phyloP scores from a whole-genome alignment of 306 rosid genomes.

The Pterocarpus macrocarpus region DNA sequence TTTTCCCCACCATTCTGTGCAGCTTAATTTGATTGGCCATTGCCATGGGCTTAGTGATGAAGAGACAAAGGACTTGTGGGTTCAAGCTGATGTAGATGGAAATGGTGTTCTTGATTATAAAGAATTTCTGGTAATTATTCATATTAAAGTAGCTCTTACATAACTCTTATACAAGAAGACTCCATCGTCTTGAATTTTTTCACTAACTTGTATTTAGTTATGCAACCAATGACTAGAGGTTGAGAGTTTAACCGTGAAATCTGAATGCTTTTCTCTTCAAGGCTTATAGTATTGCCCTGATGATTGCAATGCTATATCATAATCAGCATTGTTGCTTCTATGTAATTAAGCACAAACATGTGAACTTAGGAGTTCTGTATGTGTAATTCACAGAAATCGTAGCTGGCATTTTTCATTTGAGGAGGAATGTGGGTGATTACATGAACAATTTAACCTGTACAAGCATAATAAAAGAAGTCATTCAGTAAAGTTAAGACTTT shows the following conservation, averaged over 20 bases:
- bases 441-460: background rate
- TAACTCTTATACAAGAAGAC: constrained; percentile 13
- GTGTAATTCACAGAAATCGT: background rate
- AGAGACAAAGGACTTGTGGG: constrained; percentile 79
- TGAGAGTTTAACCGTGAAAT: constrained; percentile 14
- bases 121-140: constrained; percentile 71
- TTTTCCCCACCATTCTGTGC: constrained; percentile 39
- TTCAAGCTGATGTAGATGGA: constrained; percentile 72
- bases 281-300: background rate
- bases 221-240: constrained; percentile 23
- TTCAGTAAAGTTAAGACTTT: constrained; percentile 14
- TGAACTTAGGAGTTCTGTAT: background rate
- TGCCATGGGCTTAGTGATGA: constrained; percentile 68
- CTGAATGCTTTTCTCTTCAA: constrained; percentile 2
- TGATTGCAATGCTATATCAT: background rate
- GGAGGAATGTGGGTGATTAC: background rate
- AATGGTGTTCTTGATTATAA: constrained; percentile 68
- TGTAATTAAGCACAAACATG: background rate
- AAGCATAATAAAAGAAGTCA: background rate
- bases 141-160: constrained; percentile 10
- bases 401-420: constrained; percentile 18
- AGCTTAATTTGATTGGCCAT: constrained; percentile 81
- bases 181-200: background rate
- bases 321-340: background rate
- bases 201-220: background rate